phyloP scores from a whole-genome alignment of 768 basidiomycete genomes.

The Termitomyces sp. region DNA sequence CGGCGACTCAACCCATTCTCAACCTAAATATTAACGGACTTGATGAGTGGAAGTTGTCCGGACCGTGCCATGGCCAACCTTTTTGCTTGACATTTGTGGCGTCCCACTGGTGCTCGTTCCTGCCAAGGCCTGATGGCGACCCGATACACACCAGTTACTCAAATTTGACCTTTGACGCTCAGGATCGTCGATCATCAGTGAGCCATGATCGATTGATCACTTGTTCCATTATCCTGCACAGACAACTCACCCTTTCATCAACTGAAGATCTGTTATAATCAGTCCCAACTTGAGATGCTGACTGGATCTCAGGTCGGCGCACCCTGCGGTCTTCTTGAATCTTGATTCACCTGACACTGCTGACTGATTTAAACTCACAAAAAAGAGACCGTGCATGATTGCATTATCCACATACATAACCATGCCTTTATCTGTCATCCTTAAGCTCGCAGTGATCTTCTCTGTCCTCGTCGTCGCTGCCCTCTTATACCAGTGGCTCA shows the following conservation, averaged over 20 bases:
- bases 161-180: not conserved
- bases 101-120: not conserved
- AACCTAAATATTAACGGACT: too few relatives aligned
- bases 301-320: too few relatives aligned
- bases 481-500: not conserved
- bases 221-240: not conserved
- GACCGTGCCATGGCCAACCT: not conserved
- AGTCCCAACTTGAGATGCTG: not conserved
- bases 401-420: not conserved
- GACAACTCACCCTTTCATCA: not conserved
- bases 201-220: too few relatives aligned
- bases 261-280: not conserved
- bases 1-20: too few relatives aligned
- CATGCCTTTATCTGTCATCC: not conserved
- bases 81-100: not conserved
- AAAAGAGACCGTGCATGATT: too few relatives aligned
- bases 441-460: not conserved
- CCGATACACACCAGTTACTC: not conserved
- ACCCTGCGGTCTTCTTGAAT: not conserved
- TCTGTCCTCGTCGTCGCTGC: not conserved
- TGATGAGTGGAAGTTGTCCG: not conserved
- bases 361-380: not conserved
- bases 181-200: too few relatives aligned
- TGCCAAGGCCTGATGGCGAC: not conserved
- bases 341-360: not conserved